phyloP scores from a whole-genome alignment of 257 asterid species.

The Ocimum tenuiflorum region DNA sequence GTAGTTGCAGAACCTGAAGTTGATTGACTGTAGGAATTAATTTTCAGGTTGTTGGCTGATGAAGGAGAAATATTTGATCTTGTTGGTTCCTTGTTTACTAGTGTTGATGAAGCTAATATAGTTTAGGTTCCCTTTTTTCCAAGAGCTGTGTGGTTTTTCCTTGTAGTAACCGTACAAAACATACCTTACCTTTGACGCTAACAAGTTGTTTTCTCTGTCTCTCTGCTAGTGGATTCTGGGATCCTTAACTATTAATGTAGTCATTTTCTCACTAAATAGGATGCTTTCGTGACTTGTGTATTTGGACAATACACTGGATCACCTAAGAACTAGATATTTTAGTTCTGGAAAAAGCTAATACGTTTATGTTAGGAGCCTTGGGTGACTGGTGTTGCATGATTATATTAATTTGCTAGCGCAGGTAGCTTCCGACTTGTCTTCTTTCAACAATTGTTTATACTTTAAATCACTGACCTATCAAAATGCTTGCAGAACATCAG shows the following conservation, averaged over 20 bases:
- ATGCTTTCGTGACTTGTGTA: background rate
- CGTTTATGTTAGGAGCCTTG: too few species aligned
- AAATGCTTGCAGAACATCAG: too few species aligned
- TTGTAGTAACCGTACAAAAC: background rate
- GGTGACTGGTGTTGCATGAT: too few species aligned
- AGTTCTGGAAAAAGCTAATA: background rate
- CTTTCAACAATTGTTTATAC: background rate
- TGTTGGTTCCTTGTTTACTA: background rate
- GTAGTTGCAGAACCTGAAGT: background rate
- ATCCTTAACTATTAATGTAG: background rate
- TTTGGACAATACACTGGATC: background rate
- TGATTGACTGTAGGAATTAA: background rate
- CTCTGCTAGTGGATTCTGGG: background rate
- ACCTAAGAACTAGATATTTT: background rate
- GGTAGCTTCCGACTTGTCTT: background rate
- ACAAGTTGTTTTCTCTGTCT: background rate
- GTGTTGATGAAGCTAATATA: background rate
- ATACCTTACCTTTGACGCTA: background rate
- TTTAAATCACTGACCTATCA: background rate
- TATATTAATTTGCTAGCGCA: background rate
- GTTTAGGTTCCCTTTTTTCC: background rate
- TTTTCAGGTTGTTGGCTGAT: background rate
- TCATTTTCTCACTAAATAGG: background rate
- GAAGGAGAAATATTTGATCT: background rate
- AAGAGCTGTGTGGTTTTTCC: background rate